Conservation (phyloP, 1,284 basidiomycete genomes). For the Porodaedalea pini region DNA sequence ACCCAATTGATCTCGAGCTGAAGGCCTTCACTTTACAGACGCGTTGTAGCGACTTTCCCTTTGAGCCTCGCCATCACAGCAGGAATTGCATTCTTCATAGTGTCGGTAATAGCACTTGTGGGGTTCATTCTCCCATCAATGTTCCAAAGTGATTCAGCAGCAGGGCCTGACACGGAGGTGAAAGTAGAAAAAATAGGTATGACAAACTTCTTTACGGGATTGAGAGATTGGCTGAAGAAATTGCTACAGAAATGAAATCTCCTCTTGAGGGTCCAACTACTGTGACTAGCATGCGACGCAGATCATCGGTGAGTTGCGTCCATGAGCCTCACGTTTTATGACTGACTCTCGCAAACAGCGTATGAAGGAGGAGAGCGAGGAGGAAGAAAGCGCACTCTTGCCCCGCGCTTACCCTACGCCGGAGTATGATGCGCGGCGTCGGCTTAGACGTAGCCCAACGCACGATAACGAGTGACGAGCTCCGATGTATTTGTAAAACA, state of each 20-base stretch:
- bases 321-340: background rate
- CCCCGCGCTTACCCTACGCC: background rate
- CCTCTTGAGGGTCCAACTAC: background rate
- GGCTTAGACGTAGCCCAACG: background rate
- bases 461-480: background rate
- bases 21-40: constrained; percentile 39
- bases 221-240: background rate
- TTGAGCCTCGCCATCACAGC: constrained; percentile 46
- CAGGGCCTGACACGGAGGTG: background rate
- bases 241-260: background rate
- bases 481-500: too few species aligned
- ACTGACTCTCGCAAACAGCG: background rate
- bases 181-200: background rate
- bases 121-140: constrained; percentile 13
- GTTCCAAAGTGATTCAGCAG: background rate
- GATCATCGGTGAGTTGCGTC: constrained; percentile 1
- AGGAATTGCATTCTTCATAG: constrained; percentile 42
- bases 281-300: background rate
- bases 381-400: background rate
- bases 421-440: background rate
- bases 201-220: too few species aligned
- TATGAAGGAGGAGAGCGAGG: background rate
- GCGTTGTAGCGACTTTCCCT: constrained; percentile 67
- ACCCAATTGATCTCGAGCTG: background rate
- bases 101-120: constrained; percentile 34